phyloP scores from a whole-genome alignment of 2,329 filamentous ascomycete species.

The Fusarium ambrosium region DNA sequence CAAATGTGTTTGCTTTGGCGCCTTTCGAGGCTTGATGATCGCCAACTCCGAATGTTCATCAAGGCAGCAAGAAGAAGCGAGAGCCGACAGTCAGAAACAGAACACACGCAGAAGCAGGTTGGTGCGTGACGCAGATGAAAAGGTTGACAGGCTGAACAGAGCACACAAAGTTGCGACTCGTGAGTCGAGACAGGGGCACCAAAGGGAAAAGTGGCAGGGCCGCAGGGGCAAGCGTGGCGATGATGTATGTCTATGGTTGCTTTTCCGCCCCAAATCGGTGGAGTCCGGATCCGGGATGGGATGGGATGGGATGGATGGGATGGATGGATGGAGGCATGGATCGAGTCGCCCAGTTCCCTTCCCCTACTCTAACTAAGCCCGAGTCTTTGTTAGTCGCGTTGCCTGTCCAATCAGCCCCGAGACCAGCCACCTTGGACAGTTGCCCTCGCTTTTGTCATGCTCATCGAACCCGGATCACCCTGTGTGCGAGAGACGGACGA shows the following conservation, averaged over 20 bases:
- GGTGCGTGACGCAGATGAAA: constrained; percentile 35
- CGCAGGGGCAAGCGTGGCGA: constrained; percentile 50
- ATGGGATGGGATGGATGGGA: constrained; percentile 23
- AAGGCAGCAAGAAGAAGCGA: constrained; percentile 26
- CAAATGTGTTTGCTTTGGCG: neutral
- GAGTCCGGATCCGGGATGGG: constrained; percentile 51
- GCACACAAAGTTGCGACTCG: constrained; percentile 24
- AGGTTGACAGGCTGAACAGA: constrained; percentile 26
- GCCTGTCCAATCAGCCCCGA: constrained; percentile 43
- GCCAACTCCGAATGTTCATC: neutral
- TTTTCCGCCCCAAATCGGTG: constrained; percentile 51
- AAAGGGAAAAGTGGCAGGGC: constrained; percentile 45
- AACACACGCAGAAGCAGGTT: neutral
- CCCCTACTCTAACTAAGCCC: constrained; percentile 40
- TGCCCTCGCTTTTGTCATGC: constrained; percentile 38
- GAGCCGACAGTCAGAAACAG: constrained; percentile 13
- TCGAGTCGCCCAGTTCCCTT: constrained; percentile 44
- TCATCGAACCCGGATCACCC: constrained; percentile 37
- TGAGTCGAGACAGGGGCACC: constrained; percentile 44
- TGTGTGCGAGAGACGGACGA: constrained; percentile 27
- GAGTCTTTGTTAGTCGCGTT: constrained; percentile 46
- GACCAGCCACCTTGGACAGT: constrained; percentile 43
- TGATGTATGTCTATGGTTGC: constrained; percentile 52
- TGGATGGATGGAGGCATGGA: constrained; percentile 45
- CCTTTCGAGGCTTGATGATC: constrained; percentile 11